Evolutionary conservation across 768 basidiomycete species (phyloP), one percentile per base, ranked within the genome.

Genomic region (Lactarius trivialis): DNA sequence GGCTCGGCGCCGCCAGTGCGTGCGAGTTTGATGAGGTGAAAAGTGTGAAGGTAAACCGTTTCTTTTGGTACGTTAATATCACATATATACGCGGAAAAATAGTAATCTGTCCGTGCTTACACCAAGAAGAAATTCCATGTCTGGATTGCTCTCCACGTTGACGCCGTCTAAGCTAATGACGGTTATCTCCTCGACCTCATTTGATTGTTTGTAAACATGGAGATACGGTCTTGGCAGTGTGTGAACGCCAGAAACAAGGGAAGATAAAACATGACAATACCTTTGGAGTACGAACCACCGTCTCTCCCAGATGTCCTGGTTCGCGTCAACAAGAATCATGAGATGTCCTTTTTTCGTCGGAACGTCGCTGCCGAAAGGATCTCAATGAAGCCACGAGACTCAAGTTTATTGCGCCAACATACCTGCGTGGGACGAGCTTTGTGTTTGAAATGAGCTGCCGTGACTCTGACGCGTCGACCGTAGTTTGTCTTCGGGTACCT

Each of bases 11-110:
- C 9, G 90, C 87, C 11, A 97, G 80, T 39, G 91, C 91, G 75
- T 94, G 88, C 28, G 93, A 94, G 73, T 97, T 96, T 8, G 91
- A 90, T 14, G 91, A 80, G 2, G 94, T 94, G 74, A 95, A 96
- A 34, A 97, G 81, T 14, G 91, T 93, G 74, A 97, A 95, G 15
- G 87, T 88, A 73, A 85, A 88, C 36, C 80, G 84, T 80, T 87
- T 91, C 93, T 94, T 71, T 8, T 58, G 34, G 17, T 14, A 28
- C 17, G 53, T 60, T 41, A 60, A n/a, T n/a, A 63, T 37, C 34
- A 21, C 12, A 12, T n/a, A 55, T 11, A n/a, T n/a, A n/a, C 56
- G 37, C 8, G 24, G 50, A 21, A 14, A 33, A 21, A 56, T 21
- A 19, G 12, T 53, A 14, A 51, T 39, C 17, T 33, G 11, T 33